Evolutionary conservation across 2,329 filamentous ascomycete genomes (phyloP).

Genomic region (Verticillium nonalfalfae): DNA sequence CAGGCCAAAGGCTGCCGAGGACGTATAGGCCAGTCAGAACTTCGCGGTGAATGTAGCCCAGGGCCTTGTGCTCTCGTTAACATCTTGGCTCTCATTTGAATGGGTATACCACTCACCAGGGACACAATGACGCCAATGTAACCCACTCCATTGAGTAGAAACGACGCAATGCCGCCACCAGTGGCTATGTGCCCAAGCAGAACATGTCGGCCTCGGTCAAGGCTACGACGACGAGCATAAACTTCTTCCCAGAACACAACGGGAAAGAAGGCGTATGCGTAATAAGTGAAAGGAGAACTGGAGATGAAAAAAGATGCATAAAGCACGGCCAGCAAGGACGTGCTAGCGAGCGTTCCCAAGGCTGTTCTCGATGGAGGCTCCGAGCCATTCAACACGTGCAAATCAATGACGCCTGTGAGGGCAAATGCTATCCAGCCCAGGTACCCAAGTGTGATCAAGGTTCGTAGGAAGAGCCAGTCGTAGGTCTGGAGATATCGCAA

Average conservation of each 20-base stretch:
- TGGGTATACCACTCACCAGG: slow-evolving; percentile 46
- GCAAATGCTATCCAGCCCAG: slow-evolving; percentile 94
- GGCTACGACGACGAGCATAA: slow-evolving; percentile 66
- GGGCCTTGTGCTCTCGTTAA: slow-evolving; percentile 48
- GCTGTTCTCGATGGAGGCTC: slow-evolving; percentile 57
- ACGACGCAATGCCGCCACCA: slow-evolving; percentile 45
- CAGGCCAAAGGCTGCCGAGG: slow-evolving; percentile 71
- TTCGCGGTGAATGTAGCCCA: slow-evolving; percentile 88
- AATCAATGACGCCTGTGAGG: slow-evolving; percentile 78
- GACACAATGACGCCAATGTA: slow-evolving; percentile 75
- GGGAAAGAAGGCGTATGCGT: slow-evolving; percentile 86
- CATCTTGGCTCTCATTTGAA: not conserved
- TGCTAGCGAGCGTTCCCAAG: slow-evolving; percentile 59
- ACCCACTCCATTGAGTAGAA: slow-evolving; percentile 56
- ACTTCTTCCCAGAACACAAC: slow-evolving; percentile 97
- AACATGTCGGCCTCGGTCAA: slow-evolving; percentile 58
- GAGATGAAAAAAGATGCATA: slow-evolving; percentile 78
- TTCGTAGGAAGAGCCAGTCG: slow-evolving; percentile 92
- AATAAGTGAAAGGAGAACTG: slow-evolving; percentile 76
- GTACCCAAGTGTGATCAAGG: slow-evolving; percentile 84
- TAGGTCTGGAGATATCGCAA: slow-evolving; percentile 95
- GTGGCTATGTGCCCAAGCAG: slow-evolving; percentile 66
- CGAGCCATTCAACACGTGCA: slow-evolving; percentile 74
- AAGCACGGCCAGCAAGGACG: slow-evolving; percentile 65
- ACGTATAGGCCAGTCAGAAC: slow-evolving; percentile 78